phyloP scores from a whole-genome alignment of 2,329 filamentous ascomycete genomes.

The Thelonectria rubi region DNA sequence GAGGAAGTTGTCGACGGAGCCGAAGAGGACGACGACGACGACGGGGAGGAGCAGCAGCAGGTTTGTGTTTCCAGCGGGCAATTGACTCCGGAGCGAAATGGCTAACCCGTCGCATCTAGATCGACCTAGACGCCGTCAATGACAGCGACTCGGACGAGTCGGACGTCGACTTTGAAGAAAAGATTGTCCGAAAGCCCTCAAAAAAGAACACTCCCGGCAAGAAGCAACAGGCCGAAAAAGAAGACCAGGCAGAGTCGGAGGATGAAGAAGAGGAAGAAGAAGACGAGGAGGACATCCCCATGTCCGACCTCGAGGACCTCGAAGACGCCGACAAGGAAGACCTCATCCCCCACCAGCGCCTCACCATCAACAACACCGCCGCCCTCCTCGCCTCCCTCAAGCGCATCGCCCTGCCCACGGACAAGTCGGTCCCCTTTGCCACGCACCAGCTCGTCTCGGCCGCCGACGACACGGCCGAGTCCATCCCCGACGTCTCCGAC shows the following conservation, averaged over 20 bases:
- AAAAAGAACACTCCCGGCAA: conserved; percentile 56
- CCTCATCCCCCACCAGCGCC: conserved; percentile 86
- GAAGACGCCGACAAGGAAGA: conserved; percentile 85
- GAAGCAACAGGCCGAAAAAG: conserved; percentile 21
- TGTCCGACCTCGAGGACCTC: conserved; percentile 84
- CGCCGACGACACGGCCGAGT: conserved; percentile 67
- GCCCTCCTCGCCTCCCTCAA: conserved; percentile 83
- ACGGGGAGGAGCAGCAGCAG: conserved; percentile 47
- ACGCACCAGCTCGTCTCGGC: conserved; percentile 82
- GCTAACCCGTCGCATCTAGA: conserved; percentile 42
- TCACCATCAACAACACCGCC: conserved; percentile 96
- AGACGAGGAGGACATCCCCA: conserved; percentile 86
- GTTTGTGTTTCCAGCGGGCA: conserved; percentile 28
- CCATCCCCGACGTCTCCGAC: conserved; percentile 86
- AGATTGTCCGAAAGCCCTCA: conserved; percentile 61
- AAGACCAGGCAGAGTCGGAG: conserved; percentile 48
- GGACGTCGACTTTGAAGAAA: conserved; percentile 80
- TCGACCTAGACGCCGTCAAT: conserved; percentile 65
- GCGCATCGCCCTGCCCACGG: conserved; percentile 75
- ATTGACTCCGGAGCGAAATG: not conserved
- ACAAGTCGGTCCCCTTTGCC: conserved; percentile 77
- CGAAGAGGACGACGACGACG: conserved; percentile 51
- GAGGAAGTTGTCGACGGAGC: conserved; percentile 42
- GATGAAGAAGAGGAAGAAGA: conserved; percentile 73
- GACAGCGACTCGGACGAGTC: conserved; percentile 73